Conservation (phyloP, 2,329 filamentous ascomycete genomes). For the Botrytis medusae region DNA sequence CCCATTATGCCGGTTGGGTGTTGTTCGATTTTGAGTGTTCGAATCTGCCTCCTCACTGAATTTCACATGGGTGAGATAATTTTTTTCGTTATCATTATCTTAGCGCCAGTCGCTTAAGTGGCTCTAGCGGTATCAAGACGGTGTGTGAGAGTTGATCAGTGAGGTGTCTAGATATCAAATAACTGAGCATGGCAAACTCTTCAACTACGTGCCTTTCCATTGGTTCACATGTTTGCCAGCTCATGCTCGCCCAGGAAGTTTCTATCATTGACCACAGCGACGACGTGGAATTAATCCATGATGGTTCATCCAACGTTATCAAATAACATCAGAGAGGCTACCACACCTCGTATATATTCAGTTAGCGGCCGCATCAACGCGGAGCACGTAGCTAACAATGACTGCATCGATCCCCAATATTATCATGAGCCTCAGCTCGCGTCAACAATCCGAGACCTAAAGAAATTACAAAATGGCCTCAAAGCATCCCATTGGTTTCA, state of each 20-base stretch:
- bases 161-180: neutral
- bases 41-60: slow-evolving; percentile 7
- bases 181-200: neutral
- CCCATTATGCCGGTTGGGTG: slow-evolving; percentile 56
- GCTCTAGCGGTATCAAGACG: neutral
- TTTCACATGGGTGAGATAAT: slow-evolving; percentile 7
- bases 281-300: slow-evolving; percentile 17
- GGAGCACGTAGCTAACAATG: slow-evolving; percentile 18
- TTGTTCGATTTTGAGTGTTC: neutral
- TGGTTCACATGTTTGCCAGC: slow-evolving; percentile 11
- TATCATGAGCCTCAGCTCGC: slow-evolving; percentile 12
- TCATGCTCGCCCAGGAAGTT: slow-evolving; percentile 11
- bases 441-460: neutral
- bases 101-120: slow-evolving; percentile 14
- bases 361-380: slow-evolving; percentile 11
- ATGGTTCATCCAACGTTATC: slow-evolving; percentile 7
- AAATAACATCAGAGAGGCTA: slow-evolving; percentile 3
- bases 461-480: neutral
- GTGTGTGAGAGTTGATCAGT: neutral
- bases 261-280: slow-evolving; percentile 10
- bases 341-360: neutral
- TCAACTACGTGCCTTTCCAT: slow-evolving; percentile 10
- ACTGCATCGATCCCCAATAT: slow-evolving; percentile 6
- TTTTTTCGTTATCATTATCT: slow-evolving; percentile 24
- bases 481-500: neutral